Percentiles rank a stretch among this genome's conserved stretches.
phyloP scores from a whole-genome alignment of 2,329 filamentous ascomycete species.

The Aspergillus tanneri region DNA sequence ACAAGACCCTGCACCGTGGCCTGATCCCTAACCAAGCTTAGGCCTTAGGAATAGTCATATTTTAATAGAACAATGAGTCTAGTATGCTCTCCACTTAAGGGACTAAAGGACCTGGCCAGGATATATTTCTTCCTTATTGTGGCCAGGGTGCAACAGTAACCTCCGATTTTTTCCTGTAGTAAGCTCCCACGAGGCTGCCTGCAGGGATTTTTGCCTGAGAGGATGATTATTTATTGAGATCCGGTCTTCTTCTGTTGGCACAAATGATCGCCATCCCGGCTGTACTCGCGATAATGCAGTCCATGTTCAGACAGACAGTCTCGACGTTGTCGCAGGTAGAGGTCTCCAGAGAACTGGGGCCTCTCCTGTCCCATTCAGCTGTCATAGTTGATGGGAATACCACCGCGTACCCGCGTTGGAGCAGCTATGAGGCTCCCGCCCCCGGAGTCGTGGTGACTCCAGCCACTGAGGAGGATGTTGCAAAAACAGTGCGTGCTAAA shows the following conservation, averaged over 20 bases:
- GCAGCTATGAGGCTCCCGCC: neutral
- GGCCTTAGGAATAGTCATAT: too few species aligned
- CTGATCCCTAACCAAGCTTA: too few species aligned
- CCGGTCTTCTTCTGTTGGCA: neutral
- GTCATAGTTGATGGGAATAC: neutral
- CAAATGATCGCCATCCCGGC: neutral
- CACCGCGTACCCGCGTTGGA: neutral
- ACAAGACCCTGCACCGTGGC: too few species aligned
- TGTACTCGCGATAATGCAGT: neutral
- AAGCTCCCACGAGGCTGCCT: too few species aligned
- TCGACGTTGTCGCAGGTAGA: neutral
- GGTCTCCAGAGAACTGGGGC: neutral
- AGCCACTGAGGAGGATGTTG: slow-evolving; percentile 6
- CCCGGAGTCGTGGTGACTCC: slow-evolving; percentile 3
- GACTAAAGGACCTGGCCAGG: too few species aligned
- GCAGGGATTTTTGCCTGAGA: too few species aligned
- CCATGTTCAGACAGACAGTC: neutral
- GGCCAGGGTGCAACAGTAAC: too few species aligned
- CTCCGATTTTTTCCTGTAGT: too few species aligned
- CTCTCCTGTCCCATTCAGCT: slow-evolving; percentile 1
- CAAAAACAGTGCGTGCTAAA: neutral
- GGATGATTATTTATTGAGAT: too few species aligned
- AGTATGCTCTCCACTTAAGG: too few species aligned
- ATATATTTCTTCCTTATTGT: too few species aligned
- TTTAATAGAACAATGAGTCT: too few species aligned